Conservation (phyloP, 140 eudicot genomes). For the Senecio squalidus region DNA sequence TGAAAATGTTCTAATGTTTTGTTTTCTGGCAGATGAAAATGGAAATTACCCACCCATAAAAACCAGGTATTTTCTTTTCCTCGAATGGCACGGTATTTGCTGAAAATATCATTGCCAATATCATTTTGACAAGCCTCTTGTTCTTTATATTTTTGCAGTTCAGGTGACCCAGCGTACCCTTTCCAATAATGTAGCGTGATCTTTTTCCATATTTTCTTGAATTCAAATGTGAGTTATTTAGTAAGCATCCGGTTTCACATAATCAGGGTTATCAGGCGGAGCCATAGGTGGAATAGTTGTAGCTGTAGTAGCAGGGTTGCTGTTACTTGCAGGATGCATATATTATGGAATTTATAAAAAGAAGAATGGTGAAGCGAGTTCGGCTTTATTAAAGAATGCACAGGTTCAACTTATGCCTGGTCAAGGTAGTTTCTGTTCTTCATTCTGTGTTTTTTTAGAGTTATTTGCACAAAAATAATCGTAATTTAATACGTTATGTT, state of each 20-base stretch:
- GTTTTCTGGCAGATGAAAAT: conserved; percentile 40
- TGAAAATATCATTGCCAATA: not conserved
- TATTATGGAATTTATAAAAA: conserved; percentile 40
- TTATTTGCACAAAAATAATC: too few species aligned
- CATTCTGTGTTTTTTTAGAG: too few species aligned
- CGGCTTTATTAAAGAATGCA: conserved; percentile 34
- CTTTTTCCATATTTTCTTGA: conserved; percentile 13
- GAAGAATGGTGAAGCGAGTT: conserved; percentile 26
- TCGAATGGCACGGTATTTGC: conserved; percentile 11
- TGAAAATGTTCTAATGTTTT: conserved; percentile 5
- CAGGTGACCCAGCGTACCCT: conserved; percentile 49
- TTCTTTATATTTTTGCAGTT: conserved; percentile 50
- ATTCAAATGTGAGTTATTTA: conserved; percentile 9
- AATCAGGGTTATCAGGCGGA: conserved; percentile 69
- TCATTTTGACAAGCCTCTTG: conserved; percentile 18
- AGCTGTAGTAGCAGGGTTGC: conserved; percentile 42
- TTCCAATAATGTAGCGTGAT: conserved; percentile 20
- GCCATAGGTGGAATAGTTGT: conserved; percentile 63
- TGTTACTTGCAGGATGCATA: conserved; percentile 46
- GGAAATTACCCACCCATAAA: conserved; percentile 54
- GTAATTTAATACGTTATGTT: not conserved
- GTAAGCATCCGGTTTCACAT: conserved; percentile 21
- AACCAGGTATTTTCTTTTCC: conserved; percentile 36
- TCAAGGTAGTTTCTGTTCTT: conserved; percentile 31
- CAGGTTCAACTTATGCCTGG: conserved; percentile 44